Evolutionary conservation across 352 stramenopile species (phyloP).

Genomic region (Aphanomyces euteiches): DNA sequence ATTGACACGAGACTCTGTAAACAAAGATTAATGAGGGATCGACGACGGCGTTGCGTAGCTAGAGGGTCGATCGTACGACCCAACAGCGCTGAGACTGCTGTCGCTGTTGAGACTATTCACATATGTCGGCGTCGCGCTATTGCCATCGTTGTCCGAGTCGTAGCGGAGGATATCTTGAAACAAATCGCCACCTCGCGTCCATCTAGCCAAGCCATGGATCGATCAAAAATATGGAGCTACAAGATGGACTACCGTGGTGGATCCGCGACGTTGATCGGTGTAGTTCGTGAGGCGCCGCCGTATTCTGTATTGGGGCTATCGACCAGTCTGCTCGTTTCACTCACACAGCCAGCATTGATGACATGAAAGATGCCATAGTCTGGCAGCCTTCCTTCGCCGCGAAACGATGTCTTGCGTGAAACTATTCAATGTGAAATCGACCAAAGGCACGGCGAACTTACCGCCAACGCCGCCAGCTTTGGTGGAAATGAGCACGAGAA

Average conservation of each 20-base stretch:
- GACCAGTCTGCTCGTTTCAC: constrained; percentile 41
- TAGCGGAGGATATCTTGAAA: constrained; percentile 81
- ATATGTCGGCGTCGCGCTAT: constrained; percentile 48
- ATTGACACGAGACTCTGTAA: too few species aligned
- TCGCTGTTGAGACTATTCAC: constrained; percentile 72
- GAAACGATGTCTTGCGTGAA: constrained; percentile 49
- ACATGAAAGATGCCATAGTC: constrained; percentile 87
- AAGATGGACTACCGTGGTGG: constrained; percentile 33
- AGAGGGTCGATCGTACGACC: constrained; percentile 23
- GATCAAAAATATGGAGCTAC: neutral
- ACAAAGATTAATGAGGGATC: neutral
- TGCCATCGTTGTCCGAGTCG: constrained; percentile 70
- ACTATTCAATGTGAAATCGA: constrained; percentile 37
- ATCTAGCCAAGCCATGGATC: constrained; percentile 30
- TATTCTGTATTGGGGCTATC: constrained; percentile 61
- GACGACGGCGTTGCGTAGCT: constrained; percentile 9
- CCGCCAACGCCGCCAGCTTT: constrained; percentile 75
- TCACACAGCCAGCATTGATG: constrained; percentile 55
- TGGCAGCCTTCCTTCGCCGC: constrained; percentile 54
- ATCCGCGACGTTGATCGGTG: constrained; percentile 42
- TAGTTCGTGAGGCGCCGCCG: constrained; percentile 35
- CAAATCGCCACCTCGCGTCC: constrained; percentile 75
- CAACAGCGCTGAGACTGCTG: constrained; percentile 20
- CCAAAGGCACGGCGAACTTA: constrained; percentile 33
- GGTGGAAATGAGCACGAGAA: constrained; percentile 77